phyloP scores from a whole-genome alignment of 2,329 filamentous ascomycete species.

The Colletotrichum musae region DNA sequence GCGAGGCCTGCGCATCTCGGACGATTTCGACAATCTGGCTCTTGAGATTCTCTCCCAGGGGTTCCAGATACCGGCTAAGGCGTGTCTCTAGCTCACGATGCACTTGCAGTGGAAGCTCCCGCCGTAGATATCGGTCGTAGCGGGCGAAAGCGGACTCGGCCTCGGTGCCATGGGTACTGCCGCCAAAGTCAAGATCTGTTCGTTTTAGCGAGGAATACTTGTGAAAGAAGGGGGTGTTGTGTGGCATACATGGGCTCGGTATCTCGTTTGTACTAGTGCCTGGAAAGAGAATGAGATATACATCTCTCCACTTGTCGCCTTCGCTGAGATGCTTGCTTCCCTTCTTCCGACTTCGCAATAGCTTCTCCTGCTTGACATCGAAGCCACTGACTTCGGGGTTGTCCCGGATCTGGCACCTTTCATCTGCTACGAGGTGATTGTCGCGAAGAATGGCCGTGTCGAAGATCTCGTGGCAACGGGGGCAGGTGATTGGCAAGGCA shows the following conservation, averaged over 20 bases:
- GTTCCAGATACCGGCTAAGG: neutral
- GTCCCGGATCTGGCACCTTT: neutral
- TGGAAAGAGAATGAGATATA: slow-evolving; percentile 6
- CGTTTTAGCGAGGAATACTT: neutral
- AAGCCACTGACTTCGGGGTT: neutral
- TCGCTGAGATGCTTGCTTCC: slow-evolving; percentile 2
- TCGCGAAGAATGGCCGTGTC: neutral
- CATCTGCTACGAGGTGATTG: neutral
- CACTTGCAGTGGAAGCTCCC: neutral
- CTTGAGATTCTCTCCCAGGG: slow-evolving; percentile 3
- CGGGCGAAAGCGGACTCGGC: neutral
- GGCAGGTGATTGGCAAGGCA: slow-evolving; percentile 3
- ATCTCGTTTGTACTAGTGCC: neutral
- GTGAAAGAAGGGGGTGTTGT: neutral
- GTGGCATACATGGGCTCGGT: slow-evolving; percentile 1
- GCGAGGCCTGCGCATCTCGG: slow-evolving; percentile 2
- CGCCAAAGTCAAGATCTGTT: neutral
- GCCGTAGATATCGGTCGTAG: neutral
- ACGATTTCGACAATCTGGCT: slow-evolving; percentile 9
- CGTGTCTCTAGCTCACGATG: neutral
- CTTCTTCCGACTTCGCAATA: neutral
- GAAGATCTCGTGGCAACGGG: neutral
- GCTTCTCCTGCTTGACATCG: neutral
- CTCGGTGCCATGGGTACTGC: neutral
- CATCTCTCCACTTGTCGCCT: slow-evolving; percentile 6